These are phyloP conservation scores for Alternaria gaisen DNA, from an alignment of 2,329 filamentous ascomycete genomes.

Conservation along the genomic window DNA sequence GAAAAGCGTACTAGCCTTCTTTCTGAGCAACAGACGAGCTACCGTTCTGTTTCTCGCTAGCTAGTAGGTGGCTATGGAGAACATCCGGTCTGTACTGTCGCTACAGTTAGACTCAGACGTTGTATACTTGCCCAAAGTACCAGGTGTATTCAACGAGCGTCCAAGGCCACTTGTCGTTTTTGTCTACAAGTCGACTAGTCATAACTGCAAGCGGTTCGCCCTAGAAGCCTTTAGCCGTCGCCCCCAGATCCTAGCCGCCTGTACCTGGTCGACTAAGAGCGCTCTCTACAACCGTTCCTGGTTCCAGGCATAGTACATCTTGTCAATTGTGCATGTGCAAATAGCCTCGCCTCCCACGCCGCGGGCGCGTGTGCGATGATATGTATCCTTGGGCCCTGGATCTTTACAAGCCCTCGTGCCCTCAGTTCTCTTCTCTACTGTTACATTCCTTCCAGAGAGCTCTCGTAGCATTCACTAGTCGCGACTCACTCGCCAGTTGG, in stretches of 20 bases:
- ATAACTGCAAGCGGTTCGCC: not conserved
- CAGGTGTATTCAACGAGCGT: not conserved
- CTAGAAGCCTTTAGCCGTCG: slow-evolving; percentile 33
- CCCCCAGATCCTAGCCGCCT: slow-evolving; percentile 32
- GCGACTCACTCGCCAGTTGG: slow-evolving; percentile 18
- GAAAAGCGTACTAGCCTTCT: not conserved
- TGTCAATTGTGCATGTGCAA: slow-evolving; percentile 31
- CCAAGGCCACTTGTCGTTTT: slow-evolving; percentile 16
- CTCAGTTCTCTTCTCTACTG: slow-evolving; percentile 25
- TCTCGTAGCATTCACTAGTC: slow-evolving; percentile 37
- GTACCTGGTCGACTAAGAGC: slow-evolving; percentile 24
- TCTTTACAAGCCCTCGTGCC: slow-evolving; percentile 16
- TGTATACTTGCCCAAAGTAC: not conserved
- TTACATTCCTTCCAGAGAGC: slow-evolving; percentile 36
- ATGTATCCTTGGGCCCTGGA: slow-evolving; percentile 19
- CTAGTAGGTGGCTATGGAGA: not conserved
- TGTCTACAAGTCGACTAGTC: slow-evolving; percentile 14
- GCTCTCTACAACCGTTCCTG: slow-evolving; percentile 28
- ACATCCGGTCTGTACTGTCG: not conserved
- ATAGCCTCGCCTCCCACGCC: slow-evolving; percentile 7
- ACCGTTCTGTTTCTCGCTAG: not conserved
- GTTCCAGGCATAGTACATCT: slow-evolving; percentile 23
- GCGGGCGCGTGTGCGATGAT: slow-evolving; percentile 26
- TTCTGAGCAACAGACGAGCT: not conserved
- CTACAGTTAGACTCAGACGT: not conserved